phyloP scores from a whole-genome alignment of 768 basidiomycete genomes.

The Ephemerocybe angulata region DNA sequence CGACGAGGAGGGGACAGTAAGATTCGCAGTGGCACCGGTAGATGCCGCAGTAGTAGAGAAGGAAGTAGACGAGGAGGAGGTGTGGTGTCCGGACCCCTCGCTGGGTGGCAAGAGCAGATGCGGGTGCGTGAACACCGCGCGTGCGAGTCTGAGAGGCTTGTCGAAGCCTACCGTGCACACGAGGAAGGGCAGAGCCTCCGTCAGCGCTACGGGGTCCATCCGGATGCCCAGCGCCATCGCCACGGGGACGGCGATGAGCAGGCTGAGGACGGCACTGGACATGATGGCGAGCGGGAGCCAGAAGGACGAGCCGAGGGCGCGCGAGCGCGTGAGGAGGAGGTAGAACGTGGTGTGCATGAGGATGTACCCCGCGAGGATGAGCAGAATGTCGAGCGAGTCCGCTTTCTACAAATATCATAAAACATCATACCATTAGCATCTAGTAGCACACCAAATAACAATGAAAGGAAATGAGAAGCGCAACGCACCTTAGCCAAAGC shows the following conservation, averaged over 20 bases:
- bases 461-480: constrained; percentile 8
- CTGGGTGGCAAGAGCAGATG: constrained; percentile 44
- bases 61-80: constrained; percentile 10
- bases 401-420: constrained; percentile 59
- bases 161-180: constrained; percentile 98
- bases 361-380: constrained; percentile 89
- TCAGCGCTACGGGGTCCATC: constrained; percentile 89
- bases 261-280: constrained; percentile 75
- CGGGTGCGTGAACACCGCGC: constrained; percentile 84
- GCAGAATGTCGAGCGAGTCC: constrained; percentile 91
- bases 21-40: not conserved
- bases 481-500: constrained; percentile 62
- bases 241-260: constrained; percentile 80
- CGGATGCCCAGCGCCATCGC: constrained; percentile 72
- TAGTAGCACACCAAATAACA: too few relatives aligned
- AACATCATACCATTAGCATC: too few relatives aligned
- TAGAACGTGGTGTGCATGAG: constrained; percentile 96
- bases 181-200: constrained; percentile 95
- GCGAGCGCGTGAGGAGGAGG: constrained; percentile 83
- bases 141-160: constrained; percentile 89
- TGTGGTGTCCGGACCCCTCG: too few relatives aligned
- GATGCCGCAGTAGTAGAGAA: too few relatives aligned
- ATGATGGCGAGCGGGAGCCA: constrained; percentile 66
- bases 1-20: constrained; percentile 19
- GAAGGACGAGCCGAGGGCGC: constrained; percentile 71